Conservation (phyloP, 371 early-diverging fungal species). For the Mucor indicus region DNA sequence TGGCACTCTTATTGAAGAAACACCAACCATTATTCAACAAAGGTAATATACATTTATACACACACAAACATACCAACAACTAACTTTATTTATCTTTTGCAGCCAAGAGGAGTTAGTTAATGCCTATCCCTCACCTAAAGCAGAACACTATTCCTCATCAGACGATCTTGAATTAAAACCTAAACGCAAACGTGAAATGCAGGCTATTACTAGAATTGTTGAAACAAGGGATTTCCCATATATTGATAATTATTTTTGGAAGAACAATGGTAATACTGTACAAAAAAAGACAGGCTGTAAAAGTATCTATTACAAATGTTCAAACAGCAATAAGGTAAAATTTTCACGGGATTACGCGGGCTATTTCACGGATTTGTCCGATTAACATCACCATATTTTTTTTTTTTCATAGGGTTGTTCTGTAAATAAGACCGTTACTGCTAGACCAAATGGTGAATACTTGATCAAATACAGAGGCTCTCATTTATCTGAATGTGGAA, state of each 20-base stretch:
- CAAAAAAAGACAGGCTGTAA: conserved; percentile 64
- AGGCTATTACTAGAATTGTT: conserved; percentile 62
- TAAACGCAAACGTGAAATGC: conserved; percentile 60
- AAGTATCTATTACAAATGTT: conserved; percentile 58
- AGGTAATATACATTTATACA: no score
- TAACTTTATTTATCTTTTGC: no score
- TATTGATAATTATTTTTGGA: conserved; percentile 59
- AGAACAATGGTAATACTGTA: conserved; percentile 57
- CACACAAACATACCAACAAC: no score
- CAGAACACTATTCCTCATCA: no score
- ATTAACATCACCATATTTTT: no score
- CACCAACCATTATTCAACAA: no score
- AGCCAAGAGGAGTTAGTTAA: no score
- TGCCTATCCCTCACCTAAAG: no score
- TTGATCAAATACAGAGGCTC: conserved; percentile 60
- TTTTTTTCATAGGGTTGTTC: conserved; percentile 48
- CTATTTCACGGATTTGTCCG: conserved; percentile 31
- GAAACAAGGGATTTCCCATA: conserved; percentile 59
- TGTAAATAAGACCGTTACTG: conserved; percentile 68
- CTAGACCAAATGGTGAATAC: conserved; percentile 55
- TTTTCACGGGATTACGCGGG: conserved; percentile 25
- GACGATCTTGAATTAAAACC: background rate
- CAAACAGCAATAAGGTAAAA: conserved; percentile 37
- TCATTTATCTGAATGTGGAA: conserved; percentile 56
- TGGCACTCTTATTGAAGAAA: no score